Percentiles rank a stretch among this genome's conserved stretches.
Evolutionary conservation across 768 basidiomycete genomes (phyloP).

Genomic region (Xerocomellus chrysenteron): DNA sequence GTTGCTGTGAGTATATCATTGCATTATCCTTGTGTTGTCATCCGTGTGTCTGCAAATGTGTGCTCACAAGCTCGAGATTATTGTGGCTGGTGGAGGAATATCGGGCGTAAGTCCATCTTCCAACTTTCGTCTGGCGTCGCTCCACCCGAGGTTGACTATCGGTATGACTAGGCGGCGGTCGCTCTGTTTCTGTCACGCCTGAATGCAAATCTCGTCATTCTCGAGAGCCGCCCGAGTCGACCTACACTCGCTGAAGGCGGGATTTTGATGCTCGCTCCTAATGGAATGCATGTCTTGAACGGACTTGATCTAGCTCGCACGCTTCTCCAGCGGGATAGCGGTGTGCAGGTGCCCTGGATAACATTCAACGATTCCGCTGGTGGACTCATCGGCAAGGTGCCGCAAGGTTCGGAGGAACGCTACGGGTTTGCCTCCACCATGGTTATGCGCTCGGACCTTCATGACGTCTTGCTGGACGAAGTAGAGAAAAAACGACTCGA

Average conservation of each 20-base stretch:
- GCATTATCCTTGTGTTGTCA: not conserved
- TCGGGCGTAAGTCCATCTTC: conserved; percentile 22
- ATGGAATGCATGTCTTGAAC: conserved; percentile 29
- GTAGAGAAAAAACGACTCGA: conserved; percentile 20
- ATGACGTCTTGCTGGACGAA: conserved; percentile 33
- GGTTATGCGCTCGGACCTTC: conserved; percentile 29
- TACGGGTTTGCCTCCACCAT: conserved; percentile 28
- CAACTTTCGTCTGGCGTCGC: not conserved
- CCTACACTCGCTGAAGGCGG: conserved; percentile 23
- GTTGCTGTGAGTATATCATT: not conserved
- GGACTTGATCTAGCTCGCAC: conserved; percentile 25
- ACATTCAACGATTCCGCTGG: conserved; percentile 24
- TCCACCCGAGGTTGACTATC: not conserved
- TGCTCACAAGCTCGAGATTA: conserved; percentile 19
- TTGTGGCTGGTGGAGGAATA: conserved; percentile 30
- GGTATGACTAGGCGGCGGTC: conserved; percentile 13
- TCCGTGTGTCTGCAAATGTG: conserved; percentile 11
- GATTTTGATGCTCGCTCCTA: conserved; percentile 29
- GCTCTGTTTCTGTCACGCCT: conserved; percentile 29
- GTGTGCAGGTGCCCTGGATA: conserved; percentile 20
- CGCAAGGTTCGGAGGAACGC: conserved; percentile 28
- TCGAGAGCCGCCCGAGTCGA: conserved; percentile 23
- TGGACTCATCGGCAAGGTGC: conserved; percentile 20
- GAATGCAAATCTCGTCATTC: conserved; percentile 15
- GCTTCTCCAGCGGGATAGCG: conserved; percentile 24